Evolutionary conservation across 192 early-diverging fungal species (phyloP).

Genomic region (Cladochytrium replicatum): DNA sequence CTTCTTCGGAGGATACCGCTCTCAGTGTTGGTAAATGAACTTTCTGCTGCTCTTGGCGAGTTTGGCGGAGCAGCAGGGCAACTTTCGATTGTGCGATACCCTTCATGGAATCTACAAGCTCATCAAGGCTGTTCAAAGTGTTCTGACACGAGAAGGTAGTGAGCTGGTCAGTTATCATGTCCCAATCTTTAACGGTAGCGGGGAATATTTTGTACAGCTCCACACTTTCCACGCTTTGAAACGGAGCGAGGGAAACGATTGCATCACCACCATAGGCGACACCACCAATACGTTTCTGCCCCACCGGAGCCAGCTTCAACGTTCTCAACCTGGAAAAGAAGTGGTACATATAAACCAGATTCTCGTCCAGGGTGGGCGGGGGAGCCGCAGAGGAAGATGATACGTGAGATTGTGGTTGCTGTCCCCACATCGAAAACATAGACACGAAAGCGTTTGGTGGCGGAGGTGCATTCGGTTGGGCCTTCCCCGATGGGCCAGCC

Average conservation of each 20-base stretch:
- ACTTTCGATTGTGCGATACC: background rate
- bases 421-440: slow-evolving; percentile 5
- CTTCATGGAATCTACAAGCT: slow-evolving; percentile 1
- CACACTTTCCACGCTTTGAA: background rate
- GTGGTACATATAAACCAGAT: slow-evolving; percentile 13
- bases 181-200: slow-evolving; percentile 10
- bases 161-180: slow-evolving; percentile 2
- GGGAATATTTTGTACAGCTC: slow-evolving; percentile 9
- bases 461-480: slow-evolving; percentile 1
- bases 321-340: slow-evolving; percentile 10
- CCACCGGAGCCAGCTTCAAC: slow-evolving; percentile 14
- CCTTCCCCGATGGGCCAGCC: background rate
- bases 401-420: background rate
- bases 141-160: slow-evolving; percentile 10
- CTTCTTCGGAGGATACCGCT: background rate
- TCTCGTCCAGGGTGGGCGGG: slow-evolving; percentile 15
- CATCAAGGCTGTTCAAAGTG: slow-evolving; percentile 8
- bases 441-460: slow-evolving; percentile 3
- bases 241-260: slow-evolving; percentile 7
- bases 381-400: background rate
- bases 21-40: background rate
- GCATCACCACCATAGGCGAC: background rate
- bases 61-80: background rate
- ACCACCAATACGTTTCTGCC: slow-evolving; percentile 12
- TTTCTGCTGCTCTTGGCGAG: background rate